A percentile compares a stretch with the other conserved stretches of the same genome.
phyloP scores from a whole-genome alignment of 768 basidiomycete genomes.

The Mycena floridula region DNA sequence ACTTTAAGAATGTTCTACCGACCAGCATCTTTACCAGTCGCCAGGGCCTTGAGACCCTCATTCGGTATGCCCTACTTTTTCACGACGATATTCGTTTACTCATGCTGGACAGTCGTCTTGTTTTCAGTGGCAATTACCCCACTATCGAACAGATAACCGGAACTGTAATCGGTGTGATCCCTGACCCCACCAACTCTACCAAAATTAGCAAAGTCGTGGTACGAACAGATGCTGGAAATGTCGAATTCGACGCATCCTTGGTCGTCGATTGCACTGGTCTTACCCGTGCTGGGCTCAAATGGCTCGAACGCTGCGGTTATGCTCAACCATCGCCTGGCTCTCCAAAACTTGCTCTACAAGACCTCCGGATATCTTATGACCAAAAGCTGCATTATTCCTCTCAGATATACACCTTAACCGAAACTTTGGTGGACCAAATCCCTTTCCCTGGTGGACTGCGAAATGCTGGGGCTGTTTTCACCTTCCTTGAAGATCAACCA shows the following conservation, averaged over 20 bases:
- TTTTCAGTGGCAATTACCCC: constrained; percentile 11
- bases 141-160: constrained; percentile 19
- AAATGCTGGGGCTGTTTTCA: constrained; percentile 8
- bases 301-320: constrained; percentile 17
- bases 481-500: constrained; percentile 9
- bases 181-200: constrained; percentile 9
- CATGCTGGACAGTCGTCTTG: constrained; percentile 13
- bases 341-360: constrained; percentile 8
- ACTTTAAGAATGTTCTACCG: constrained; percentile 5
- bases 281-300: constrained; percentile 20
- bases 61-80: constrained; percentile 9
- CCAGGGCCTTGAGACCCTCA: constrained; percentile 21
- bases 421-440: constrained; percentile 7
- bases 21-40: constrained; percentile 17
- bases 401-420: constrained; percentile 9
- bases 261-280: constrained; percentile 25
- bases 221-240: constrained; percentile 8
- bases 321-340: constrained; percentile 4
- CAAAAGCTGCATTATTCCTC: constrained; percentile 18
- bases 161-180: constrained; percentile 18
- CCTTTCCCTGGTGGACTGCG: constrained; percentile 13
- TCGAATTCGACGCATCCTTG: constrained; percentile 10
- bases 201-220: constrained; percentile 11
- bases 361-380: constrained; percentile 16
- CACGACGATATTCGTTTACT: not conserved